Evolutionary conservation across 2,329 filamentous ascomycete genomes (phyloP).

Genomic region (Periconia macrospinosa): DNA sequence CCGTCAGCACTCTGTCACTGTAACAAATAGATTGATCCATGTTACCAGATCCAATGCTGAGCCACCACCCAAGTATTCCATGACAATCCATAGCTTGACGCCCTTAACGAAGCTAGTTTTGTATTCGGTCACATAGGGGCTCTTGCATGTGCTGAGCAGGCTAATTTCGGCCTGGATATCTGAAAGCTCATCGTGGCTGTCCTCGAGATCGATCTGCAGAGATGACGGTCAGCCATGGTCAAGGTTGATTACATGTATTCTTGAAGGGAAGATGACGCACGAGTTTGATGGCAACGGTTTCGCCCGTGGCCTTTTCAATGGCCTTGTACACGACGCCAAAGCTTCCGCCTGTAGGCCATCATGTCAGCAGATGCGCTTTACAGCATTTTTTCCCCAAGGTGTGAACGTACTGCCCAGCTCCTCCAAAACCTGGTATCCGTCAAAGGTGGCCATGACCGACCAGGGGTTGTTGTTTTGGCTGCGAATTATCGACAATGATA

Average conservation of each 20-base stretch:
- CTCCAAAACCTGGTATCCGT: constrained; percentile 91
- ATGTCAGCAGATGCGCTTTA: constrained; percentile 12
- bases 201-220: constrained; percentile 90
- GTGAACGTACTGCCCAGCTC: constrained; percentile 77
- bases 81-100: constrained; percentile 98
- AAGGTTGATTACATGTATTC: neutral
- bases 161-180: constrained; percentile 98
- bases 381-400: constrained; percentile 34
- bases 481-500: constrained; percentile 18
- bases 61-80: constrained; percentile 95
- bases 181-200: constrained; percentile 96
- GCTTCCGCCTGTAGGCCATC: constrained; percentile 69
- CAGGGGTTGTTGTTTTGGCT: constrained; percentile 13
- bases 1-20: constrained; percentile 19
- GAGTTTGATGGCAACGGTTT: constrained; percentile 96
- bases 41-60: constrained; percentile 89
- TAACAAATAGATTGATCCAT: constrained; percentile 34
- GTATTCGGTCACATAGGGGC: constrained; percentile 93
- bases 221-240: neutral
- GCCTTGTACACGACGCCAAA: constrained; percentile 98
- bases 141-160: constrained; percentile 91
- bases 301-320: constrained; percentile 85
- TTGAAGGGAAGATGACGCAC: constrained; percentile 54
- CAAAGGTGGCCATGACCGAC: constrained; percentile 62
- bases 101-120: constrained; percentile 95